A percentile compares a stretch with the other conserved stretches of the same genome.
Conservation (phyloP, 129 eudicot genomes). For the Helianthus tuberosus region DNA sequence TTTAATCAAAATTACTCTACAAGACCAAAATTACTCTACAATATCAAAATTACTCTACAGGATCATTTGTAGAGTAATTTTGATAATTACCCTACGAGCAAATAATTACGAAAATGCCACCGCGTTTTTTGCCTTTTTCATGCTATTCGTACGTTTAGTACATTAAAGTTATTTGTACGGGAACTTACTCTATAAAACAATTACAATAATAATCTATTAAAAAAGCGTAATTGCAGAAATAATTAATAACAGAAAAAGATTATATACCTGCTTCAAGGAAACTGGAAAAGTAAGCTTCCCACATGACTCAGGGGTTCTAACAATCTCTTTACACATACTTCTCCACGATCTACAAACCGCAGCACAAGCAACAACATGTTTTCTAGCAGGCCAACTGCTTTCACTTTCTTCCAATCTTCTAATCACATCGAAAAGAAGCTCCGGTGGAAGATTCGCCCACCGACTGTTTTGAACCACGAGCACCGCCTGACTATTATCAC, state of each 20-base stretch:
- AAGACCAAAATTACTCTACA: no score
- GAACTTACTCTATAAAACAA: neutral
- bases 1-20: no score
- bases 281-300: slow-evolving; percentile 90
- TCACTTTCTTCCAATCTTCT: slow-evolving; percentile 49
- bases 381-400: slow-evolving; percentile 51
- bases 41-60: no score
- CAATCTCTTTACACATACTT: slow-evolving; percentile 85
- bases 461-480: slow-evolving; percentile 42
- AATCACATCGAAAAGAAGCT: slow-evolving; percentile 45
- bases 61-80: no score
- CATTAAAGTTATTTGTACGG: no score
- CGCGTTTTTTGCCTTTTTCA: no score
- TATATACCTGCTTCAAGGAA: slow-evolving; percentile 73
- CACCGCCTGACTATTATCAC: slow-evolving; percentile 32
- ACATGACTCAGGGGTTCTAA: slow-evolving; percentile 68
- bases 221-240: neutral
- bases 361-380: slow-evolving; percentile 67
- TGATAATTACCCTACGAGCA: no score
- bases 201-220: neutral
- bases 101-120: no score
- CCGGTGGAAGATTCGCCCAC: slow-evolving; percentile 52
- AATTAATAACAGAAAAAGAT: neutral
- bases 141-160: no score
- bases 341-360: slow-evolving; percentile 90